Evolutionary conservation across 2,329 filamentous ascomycete species (phyloP).

Genomic region (Alternaria triticimaculans): DNA sequence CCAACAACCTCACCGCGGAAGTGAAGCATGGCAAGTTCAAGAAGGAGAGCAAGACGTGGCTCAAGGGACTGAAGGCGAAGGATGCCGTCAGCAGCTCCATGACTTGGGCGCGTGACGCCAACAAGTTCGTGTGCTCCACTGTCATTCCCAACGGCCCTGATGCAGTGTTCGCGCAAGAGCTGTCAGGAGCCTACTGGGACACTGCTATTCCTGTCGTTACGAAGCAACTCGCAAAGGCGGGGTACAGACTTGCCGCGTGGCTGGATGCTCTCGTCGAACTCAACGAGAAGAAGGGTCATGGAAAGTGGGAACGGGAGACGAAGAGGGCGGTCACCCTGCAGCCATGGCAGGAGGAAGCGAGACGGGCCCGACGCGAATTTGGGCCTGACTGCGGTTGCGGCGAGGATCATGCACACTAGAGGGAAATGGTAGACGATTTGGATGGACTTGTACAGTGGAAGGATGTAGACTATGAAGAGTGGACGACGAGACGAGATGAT

Average conservation of each 20-base stretch:
- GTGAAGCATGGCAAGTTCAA: slow-evolving; percentile 51
- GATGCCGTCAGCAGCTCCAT: slow-evolving; percentile 48
- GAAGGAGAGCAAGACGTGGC: slow-evolving; percentile 42
- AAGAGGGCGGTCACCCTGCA: slow-evolving; percentile 25
- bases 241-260: slow-evolving; percentile 41
- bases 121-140: slow-evolving; percentile 51
- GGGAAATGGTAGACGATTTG: neutral
- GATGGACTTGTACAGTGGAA: neutral
- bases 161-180: slow-evolving; percentile 46
- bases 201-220: slow-evolving; percentile 49
- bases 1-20: slow-evolving; percentile 43
- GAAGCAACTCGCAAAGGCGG: slow-evolving; percentile 54
- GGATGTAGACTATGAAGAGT: neutral
- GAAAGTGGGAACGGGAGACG: slow-evolving; percentile 15
- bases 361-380: slow-evolving; percentile 34
- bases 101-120: slow-evolving; percentile 53
- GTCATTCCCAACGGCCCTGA: slow-evolving; percentile 50
- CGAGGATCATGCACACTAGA: slow-evolving; percentile 33
- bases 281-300: slow-evolving; percentile 18
- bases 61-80: slow-evolving; percentile 44
- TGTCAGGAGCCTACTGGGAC: slow-evolving; percentile 47
- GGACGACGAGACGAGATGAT: neutral
- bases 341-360: slow-evolving; percentile 38
- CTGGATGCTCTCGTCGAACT: slow-evolving; percentile 35
- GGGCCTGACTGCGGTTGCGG: slow-evolving; percentile 34